Conservation (phyloP, 2,329 filamentous ascomycete genomes). For the Xylaria sp. region DNA sequence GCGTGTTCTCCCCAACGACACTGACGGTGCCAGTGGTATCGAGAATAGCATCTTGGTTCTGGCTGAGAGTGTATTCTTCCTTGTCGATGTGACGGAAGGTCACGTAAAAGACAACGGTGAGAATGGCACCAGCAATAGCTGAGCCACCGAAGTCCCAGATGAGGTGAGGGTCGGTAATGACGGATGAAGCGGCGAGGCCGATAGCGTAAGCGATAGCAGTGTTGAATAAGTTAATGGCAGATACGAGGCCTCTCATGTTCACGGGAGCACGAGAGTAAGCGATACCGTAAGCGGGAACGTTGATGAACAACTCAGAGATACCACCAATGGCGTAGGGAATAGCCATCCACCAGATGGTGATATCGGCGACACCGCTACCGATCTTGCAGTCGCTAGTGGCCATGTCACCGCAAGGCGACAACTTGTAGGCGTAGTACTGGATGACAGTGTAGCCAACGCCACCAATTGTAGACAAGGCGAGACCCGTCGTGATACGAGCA, state of each 20-base stretch:
- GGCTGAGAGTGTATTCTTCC: conserved; percentile 57
- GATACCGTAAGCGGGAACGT: conserved; percentile 63
- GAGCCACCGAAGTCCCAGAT: conserved; percentile 62
- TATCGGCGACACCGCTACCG: conserved; percentile 54
- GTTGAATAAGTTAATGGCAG: conserved; percentile 61
- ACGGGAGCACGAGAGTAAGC: conserved; percentile 62
- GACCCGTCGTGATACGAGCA: conserved; percentile 62
- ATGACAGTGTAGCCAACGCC: conserved; percentile 57
- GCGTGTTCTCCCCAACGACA: conserved; percentile 57
- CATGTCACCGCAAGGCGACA: conserved; percentile 56
- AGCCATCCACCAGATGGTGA: conserved; percentile 68
- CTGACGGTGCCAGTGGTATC: conserved; percentile 53
- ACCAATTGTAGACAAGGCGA: conserved; percentile 60
- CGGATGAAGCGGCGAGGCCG: conserved; percentile 57
- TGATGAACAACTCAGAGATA: conserved; percentile 64
- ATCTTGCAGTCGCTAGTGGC: conserved; percentile 53
- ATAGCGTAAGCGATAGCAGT: conserved; percentile 59
- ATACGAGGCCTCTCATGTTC: conserved; percentile 64
- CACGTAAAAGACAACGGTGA: conserved; percentile 59
- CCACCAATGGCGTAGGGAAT: conserved; percentile 63
- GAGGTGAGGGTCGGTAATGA: conserved; percentile 61
- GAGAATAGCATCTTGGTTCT: conserved; percentile 53
- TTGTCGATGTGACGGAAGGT: conserved; percentile 59
- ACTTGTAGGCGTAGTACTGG: conserved; percentile 56
- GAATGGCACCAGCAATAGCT: conserved; percentile 58